Evolutionary conservation across 2,329 filamentous ascomycete genomes (phyloP).

Genomic region (Mollisiaceae sp.): DNA sequence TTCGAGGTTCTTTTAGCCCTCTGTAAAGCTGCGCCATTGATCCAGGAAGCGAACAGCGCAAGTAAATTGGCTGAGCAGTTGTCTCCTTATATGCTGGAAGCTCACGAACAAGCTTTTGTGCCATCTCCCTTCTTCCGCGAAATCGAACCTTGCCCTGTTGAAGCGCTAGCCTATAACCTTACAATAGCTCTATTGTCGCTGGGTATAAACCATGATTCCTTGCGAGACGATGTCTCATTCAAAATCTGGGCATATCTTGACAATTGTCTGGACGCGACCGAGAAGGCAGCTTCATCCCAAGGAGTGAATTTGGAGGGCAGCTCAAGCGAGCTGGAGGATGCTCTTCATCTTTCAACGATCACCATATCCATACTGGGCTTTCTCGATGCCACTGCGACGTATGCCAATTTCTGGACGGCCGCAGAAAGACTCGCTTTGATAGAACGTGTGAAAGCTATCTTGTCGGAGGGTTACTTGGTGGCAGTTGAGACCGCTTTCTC

Average conservation of each 20-base stretch:
- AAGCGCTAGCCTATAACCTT: slow-evolving; percentile 79
- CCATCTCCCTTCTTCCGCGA: slow-evolving; percentile 82
- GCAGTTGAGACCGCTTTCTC: slow-evolving; percentile 90
- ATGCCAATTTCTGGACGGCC: slow-evolving; percentile 81
- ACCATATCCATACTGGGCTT: slow-evolving; percentile 90
- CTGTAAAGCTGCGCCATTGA: slow-evolving; percentile 83
- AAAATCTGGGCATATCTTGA: slow-evolving; percentile 75
- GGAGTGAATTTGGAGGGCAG: slow-evolving; percentile 59
- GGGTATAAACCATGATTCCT: slow-evolving; percentile 71
- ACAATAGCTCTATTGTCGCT: slow-evolving; percentile 82
- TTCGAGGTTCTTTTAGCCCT: slow-evolving; percentile 90
- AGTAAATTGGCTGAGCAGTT: slow-evolving; percentile 80
- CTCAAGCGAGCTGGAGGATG: slow-evolving; percentile 60
- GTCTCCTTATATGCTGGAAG: slow-evolving; percentile 83
- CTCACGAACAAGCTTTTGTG: slow-evolving; percentile 77
- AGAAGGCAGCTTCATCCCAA: slow-evolving; percentile 57
- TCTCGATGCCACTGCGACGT: slow-evolving; percentile 77
- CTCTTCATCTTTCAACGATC: slow-evolving; percentile 73
- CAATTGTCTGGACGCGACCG: slow-evolving; percentile 68
- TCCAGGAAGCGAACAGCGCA: slow-evolving; percentile 74
- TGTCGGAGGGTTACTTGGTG: slow-evolving; percentile 85
- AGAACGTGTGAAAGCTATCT: slow-evolving; percentile 69
- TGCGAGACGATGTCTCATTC: slow-evolving; percentile 69
- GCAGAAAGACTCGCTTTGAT: slow-evolving; percentile 76
- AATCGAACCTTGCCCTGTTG: slow-evolving; percentile 87